These are phyloP conservation scores for Capronia epimyces DNA, from an alignment of 2,329 filamentous ascomycete genomes.

Conservation along the genomic window DNA sequence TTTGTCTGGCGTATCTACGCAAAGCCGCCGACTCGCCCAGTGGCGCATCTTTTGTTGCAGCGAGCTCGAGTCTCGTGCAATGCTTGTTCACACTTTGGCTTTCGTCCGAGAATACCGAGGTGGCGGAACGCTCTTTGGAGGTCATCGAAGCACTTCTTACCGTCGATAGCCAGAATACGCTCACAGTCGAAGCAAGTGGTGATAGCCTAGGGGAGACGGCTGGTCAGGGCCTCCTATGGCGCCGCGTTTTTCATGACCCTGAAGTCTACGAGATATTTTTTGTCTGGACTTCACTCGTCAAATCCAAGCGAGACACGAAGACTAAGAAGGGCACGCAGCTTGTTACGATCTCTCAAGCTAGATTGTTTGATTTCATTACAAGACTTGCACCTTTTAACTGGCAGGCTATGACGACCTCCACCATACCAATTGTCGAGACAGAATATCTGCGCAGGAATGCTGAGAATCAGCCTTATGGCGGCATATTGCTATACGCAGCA, in stretches of 20 bases:
- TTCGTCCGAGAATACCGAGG: constrained; percentile 49
- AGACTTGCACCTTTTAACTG: constrained; percentile 52
- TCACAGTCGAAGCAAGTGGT: constrained; percentile 27
- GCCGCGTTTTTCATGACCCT: constrained; percentile 56
- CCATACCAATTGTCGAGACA: constrained; percentile 49
- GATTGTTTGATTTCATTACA: constrained; percentile 54
- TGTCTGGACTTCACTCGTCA: constrained; percentile 35
- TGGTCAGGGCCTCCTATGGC: constrained; percentile 55
- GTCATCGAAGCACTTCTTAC: constrained; percentile 50
- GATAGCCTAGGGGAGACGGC: constrained; percentile 32
- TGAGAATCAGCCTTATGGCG: constrained; percentile 21
- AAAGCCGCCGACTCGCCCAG: constrained; percentile 50
- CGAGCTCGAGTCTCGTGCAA: constrained; percentile 50
- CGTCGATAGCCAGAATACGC: constrained; percentile 41
- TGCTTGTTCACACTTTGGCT: constrained; percentile 56
- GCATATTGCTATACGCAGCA: constrained; percentile 25
- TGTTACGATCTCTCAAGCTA: constrained; percentile 55
- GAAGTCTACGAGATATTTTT: constrained; percentile 56
- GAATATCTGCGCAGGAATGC: constrained; percentile 31
- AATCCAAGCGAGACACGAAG: constrained; percentile 42
- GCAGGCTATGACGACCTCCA: constrained; percentile 48
- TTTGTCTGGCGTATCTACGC: constrained; percentile 52
- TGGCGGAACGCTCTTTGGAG: constrained; percentile 51
- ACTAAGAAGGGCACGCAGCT: constrained; percentile 41
- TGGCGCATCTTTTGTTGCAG: constrained; percentile 56